Evolutionary conservation across 495 filamentous ascomycete genomes (phyloP).

Genomic region (Xylaria intraflava): DNA sequence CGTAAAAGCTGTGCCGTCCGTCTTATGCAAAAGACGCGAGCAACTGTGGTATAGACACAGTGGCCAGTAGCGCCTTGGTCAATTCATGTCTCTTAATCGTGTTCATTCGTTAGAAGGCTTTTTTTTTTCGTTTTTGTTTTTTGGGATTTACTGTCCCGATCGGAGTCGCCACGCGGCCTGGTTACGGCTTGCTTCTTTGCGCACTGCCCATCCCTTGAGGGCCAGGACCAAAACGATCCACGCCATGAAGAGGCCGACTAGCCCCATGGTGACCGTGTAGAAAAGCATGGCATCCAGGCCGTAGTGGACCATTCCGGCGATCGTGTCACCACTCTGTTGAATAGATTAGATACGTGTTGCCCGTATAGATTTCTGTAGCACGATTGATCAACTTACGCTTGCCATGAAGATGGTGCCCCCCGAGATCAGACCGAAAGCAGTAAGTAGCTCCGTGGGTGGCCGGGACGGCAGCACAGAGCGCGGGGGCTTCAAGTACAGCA

Average conservation of each 20-base stretch:
- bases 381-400: slow-evolving; percentile 53
- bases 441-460: slow-evolving; percentile 84
- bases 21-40: slow-evolving; percentile 2
- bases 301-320: slow-evolving; percentile 69
- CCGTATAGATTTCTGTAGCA: not conserved
- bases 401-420: slow-evolving; percentile 92
- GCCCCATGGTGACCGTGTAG: slow-evolving; percentile 82
- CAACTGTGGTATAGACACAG: not conserved
- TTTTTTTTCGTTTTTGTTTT: not conserved
- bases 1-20: slow-evolving; percentile 5
- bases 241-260: slow-evolving; percentile 79
- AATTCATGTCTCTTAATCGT: not conserved
- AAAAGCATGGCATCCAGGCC: slow-evolving; percentile 80
- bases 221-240: slow-evolving; percentile 72
- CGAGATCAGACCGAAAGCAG: slow-evolving; percentile 77
- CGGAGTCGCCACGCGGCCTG: slow-evolving; percentile 14
- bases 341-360: not conserved
- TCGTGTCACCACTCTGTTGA: slow-evolving; percentile 59
- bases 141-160: not conserved
- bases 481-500: slow-evolving; percentile 76
- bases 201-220: slow-evolving; percentile 83
- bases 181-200: slow-evolving; percentile 43
- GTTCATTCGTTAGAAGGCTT: not conserved
- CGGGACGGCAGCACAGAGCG: slow-evolving; percentile 75
- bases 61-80: not conserved